Evolutionary conservation across 768 basidiomycete genomes (phyloP), one percentile per base, ranked within the genome.

Genomic region (Suillus lakei): DNA sequence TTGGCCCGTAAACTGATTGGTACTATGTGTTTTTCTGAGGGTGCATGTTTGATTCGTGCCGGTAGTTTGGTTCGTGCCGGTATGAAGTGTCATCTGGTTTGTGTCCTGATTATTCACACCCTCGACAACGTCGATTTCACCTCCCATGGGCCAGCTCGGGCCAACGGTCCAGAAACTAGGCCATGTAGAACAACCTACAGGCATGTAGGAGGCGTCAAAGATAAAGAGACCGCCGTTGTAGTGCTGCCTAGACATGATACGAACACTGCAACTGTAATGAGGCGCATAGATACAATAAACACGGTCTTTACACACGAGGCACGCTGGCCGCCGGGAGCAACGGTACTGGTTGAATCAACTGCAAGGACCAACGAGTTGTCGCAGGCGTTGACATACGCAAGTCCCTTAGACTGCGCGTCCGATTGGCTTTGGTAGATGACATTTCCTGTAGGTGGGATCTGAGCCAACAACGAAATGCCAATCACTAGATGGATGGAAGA

Each of bases 101-200:
- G 73, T 77, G 1, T 75, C 66, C 70, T 85, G 82, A 26, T 83
- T 70, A 68, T 93, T 85, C 61, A 93, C 89, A 23, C 90, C 89
- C 71, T 94, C 92, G 10, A 93, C 74, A 59, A 91, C 83, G 70
- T 93, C 92, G 55, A 92, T 88, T 73, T 93, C 90, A 65, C 86
- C 88, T 23, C 64, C 75, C 26, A 44, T 15, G 5, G 86, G 86
- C 88, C 86, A 89, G 51, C 81, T 70, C 3, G 83, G 79, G 9
- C 86, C 86, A 46, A 81, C 78, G 3, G 82, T 78, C 84, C 84
- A 85, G 62, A 79, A 90, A 76, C 90, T 91, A 78, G 77, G 88
- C 83, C 85, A 86, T 43, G 80, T 78, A 59, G 84, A 81, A 71
- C 89, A 91, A 0, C 92, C 92, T 60, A 85, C 82, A 13, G 91